Evolutionary conservation across 176 grass and related monocot genomes (phyloP), one percentile per base, ranked within the genome.

Genomic region (Puya raimondii): DNA sequence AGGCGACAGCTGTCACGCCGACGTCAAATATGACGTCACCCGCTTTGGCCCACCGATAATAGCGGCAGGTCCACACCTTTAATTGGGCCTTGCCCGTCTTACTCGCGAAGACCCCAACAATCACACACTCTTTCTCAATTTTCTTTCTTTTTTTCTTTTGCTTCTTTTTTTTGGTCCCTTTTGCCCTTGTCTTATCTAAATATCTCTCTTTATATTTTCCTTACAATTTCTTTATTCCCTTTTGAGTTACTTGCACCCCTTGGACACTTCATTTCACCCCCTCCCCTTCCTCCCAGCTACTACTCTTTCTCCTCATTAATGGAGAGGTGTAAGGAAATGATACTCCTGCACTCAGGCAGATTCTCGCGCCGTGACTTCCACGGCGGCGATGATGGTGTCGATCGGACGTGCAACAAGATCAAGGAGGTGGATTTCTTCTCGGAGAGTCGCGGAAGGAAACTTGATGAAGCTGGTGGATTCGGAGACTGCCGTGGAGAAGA

Each of bases 341-440:
- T 49, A 12, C 17, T 69, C 16, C 13, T 51, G 10, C 67, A 49
- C 48, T 61, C 56, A 20, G 17, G 21, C 2, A 7, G 21, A 5
- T 16, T 18, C 12, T 61, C 56, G 16, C 7, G 17, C 21, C 17
- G 17, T 61, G 56, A 61, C 6, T 66, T 26, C 17, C 13, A 0
- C 56, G n/a, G 52, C 52, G 52, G 56, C 56, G 56, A 21, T 9
- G 17, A 22, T 1, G 56, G 22, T 22, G 21, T 61, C 56, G 56
- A 61, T 10, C 56, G 56, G 56, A 21, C 9, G 56, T 12, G 56
- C 16, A 33, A 66, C 23, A 54, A 33, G 12, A 49, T 63, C 56
- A 73, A 73, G 71, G 71, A 73, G 56, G 12, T 73, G 17, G 71
- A 73, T 13, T 63, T 73, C 56, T 73, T 73, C 71, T 49, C 71